These are phyloP conservation scores for Ogataea zsoltii DNA, from an alignment of 805 yeast species.

Conservation along the genomic window DNA sequence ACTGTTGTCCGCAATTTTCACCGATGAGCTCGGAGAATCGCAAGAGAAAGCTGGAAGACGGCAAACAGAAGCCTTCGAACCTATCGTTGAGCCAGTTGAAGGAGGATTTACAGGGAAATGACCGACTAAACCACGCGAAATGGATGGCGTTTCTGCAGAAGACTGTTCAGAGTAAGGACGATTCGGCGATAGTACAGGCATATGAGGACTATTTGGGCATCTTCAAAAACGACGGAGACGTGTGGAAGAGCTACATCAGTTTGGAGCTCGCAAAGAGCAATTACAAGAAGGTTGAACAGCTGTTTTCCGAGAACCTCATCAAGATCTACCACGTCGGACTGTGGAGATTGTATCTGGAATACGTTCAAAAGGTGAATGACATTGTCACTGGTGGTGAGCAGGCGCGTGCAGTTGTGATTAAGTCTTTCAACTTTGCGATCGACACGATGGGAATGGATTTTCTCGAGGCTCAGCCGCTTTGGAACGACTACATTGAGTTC, in stretches of 20 bases:
- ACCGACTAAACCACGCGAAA: conserved; percentile 53
- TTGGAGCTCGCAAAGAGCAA: conserved; percentile 66
- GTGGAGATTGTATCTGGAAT: conserved; percentile 76
- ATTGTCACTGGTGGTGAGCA: conserved; percentile 80
- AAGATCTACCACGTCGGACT: conserved; percentile 63
- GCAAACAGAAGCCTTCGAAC: conserved; percentile 4
- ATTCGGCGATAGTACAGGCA: conserved; percentile 55
- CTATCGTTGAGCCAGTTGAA: conserved; percentile 55
- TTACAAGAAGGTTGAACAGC: conserved; percentile 58
- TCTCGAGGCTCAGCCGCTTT: conserved; percentile 59
- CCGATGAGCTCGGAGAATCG: conserved; percentile 9
- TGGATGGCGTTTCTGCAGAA: conserved; percentile 58
- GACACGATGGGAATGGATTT: conserved; percentile 79
- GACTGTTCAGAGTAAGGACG: conserved; percentile 53
- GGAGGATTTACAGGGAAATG: conserved; percentile 47
- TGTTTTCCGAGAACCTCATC: conserved; percentile 65
- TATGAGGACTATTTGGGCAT: conserved; percentile 61
- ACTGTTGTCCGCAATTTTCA: too few species aligned
- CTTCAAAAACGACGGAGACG: conserved; percentile 67
- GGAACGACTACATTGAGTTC: conserved; percentile 83
- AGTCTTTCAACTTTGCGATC: conserved; percentile 83
- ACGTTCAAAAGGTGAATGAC: conserved; percentile 70
- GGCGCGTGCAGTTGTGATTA: conserved; percentile 69
- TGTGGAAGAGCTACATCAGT: conserved; percentile 76
- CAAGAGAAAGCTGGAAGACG: conserved; percentile 12